Conservation (phyloP, 2,329 filamentous ascomycete genomes). For the Pyricularia pennisetigena region DNA sequence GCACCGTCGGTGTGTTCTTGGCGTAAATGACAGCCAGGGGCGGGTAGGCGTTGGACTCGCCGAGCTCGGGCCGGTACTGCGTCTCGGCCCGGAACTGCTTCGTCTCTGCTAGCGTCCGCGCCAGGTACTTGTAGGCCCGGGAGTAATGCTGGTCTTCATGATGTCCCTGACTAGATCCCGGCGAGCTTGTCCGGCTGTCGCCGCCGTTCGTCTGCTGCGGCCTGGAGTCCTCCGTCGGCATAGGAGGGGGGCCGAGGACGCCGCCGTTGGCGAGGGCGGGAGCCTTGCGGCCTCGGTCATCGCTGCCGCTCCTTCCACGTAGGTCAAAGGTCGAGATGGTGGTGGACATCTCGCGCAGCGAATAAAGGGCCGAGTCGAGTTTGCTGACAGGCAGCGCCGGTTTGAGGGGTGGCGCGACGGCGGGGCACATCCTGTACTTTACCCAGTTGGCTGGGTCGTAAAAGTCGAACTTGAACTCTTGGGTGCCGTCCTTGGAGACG, state of each 20-base stretch:
- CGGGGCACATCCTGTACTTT: conserved; percentile 68
- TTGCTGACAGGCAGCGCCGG: conserved; percentile 32
- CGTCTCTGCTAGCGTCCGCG: conserved; percentile 60
- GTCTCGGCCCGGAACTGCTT: conserved; percentile 70
- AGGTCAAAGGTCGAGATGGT: conserved; percentile 31
- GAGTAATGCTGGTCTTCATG: conserved; percentile 39
- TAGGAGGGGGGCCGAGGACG: neutral
- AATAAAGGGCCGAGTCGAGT: conserved; percentile 27
- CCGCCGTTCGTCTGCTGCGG: conserved; percentile 1
- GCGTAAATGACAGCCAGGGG: conserved; percentile 78
- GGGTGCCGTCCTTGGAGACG: conserved; percentile 52
- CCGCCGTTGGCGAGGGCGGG: neutral
- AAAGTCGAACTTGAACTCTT: conserved; percentile 74
- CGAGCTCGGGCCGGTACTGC: conserved; percentile 47
- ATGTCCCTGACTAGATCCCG: conserved; percentile 12
- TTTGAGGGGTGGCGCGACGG: conserved; percentile 53
- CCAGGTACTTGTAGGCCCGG: conserved; percentile 53
- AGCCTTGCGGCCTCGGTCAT: conserved; percentile 7
- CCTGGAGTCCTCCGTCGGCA: conserved; percentile 1
- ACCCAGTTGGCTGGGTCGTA: conserved; percentile 74
- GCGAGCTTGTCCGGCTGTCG: conserved; percentile 6
- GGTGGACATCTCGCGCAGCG: conserved; percentile 35
- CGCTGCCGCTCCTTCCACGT: conserved; percentile 31
- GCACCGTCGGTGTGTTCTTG: conserved; percentile 78
- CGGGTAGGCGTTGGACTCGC: conserved; percentile 64